A percentile compares a stretch with the other conserved stretches of the same genome.
Conservation (phyloP, 306 rosid species). For the Luffa aegyptiaca region DNA sequence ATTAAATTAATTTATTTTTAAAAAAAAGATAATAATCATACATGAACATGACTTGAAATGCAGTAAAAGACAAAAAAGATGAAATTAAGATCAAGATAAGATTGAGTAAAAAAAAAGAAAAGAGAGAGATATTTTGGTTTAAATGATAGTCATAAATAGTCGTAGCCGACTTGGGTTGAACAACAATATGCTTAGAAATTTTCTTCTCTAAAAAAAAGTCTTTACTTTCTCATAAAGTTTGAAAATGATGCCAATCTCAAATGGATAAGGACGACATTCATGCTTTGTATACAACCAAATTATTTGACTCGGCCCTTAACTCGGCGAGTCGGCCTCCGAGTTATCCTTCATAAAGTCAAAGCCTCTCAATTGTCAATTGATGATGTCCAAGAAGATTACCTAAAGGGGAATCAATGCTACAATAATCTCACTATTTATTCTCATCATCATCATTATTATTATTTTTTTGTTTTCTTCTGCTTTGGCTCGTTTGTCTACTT, state of each 20-base stretch:
- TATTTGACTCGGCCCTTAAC: neutral
- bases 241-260: neutral
- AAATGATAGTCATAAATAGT: neutral
- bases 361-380: neutral
- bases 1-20: too few relatives aligned
- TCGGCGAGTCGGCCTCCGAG: neutral
- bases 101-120: neutral
- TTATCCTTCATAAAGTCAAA: neutral
- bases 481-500: too few relatives aligned
- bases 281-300: neutral
- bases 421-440: neutral
- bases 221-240: slow-evolving; percentile 5
- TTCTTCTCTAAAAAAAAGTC: neutral
- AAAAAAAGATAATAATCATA: neutral
- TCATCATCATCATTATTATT: neutral
- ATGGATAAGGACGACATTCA: neutral
- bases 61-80: neutral
- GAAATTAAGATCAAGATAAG: neutral
- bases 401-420: neutral
- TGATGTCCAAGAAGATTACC: neutral
- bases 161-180: neutral
- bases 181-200: neutral
- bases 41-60: neutral
- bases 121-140: neutral
- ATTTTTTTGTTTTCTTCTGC: neutral